Evolutionary conservation across 345 rosid genomes (phyloP).

Genomic region (Fremontodendron californicum): DNA sequence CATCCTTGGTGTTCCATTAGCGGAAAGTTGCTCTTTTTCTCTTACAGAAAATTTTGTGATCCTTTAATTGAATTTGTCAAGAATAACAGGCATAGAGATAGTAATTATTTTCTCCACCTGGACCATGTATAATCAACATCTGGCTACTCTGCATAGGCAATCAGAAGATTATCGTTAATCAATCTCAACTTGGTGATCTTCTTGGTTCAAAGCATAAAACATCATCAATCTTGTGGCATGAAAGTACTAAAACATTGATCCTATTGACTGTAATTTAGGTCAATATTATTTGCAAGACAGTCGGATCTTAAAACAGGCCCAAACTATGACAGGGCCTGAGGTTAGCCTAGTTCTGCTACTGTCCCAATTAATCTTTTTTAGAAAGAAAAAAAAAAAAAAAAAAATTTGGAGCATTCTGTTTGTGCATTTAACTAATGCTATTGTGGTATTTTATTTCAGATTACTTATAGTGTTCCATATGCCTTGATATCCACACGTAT

Average conservation of each 20-base stretch:
- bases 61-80: constrained; percentile 5
- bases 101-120: neutral
- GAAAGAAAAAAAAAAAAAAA: neutral
- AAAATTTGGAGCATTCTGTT: constrained; percentile 6
- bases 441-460: constrained; percentile 45
- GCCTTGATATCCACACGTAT: too few species aligned
- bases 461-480: constrained; percentile 89
- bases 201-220: neutral
- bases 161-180: neutral
- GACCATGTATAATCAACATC: neutral
- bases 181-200: neutral
- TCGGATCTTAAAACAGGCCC: neutral
- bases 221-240: neutral
- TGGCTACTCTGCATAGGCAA: neutral
- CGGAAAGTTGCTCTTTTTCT: constrained; percentile 55
- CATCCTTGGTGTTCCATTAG: constrained; percentile 76
- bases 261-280: neutral
- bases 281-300: neutral
- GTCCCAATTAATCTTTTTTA: neutral
- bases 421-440: constrained; percentile 20
- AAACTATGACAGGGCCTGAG: neutral
- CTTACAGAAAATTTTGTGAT: neutral
- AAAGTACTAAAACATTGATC: neutral
- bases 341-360: neutral
- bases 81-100: neutral